Evolutionary conservation across 2,329 filamentous ascomycete species (phyloP).

Genomic region (Fusarium tanahbumbuense): DNA sequence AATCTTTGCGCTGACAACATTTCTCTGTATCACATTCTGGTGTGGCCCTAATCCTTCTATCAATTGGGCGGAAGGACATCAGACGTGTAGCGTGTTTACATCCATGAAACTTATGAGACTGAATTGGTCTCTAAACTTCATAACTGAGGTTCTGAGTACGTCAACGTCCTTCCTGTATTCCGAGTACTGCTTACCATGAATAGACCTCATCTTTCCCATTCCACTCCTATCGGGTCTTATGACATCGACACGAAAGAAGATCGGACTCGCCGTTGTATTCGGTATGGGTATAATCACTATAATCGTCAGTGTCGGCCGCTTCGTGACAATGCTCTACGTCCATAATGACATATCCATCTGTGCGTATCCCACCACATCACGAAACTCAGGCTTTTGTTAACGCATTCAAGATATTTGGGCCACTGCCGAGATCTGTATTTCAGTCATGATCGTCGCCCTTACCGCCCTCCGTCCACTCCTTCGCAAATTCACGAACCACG

Average conservation of each 20-base stretch:
- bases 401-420: not conserved
- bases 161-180: not conserved
- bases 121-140: conserved; percentile 10
- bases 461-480: not conserved
- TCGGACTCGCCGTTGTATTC: not conserved
- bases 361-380: too few relatives aligned
- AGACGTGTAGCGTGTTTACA: not conserved
- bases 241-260: not conserved
- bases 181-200: rapidly evolving
- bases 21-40: conserved; percentile 3
- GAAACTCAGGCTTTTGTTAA: too few relatives aligned
- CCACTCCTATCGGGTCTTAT: not conserved
- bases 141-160: not conserved
- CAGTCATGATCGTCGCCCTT: conserved; percentile 5
- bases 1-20: not conserved
- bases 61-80: conserved; percentile 1
- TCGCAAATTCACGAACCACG: not conserved
- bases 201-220: not conserved
- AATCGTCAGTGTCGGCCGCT: not conserved
- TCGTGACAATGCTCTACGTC: conserved; percentile 1
- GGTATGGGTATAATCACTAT: not conserved
- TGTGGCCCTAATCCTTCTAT: conserved; percentile 8
- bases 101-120: conserved; percentile 2
- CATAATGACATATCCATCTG: conserved; percentile 11
- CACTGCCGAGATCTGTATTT: conserved; percentile 15